A percentile compares a stretch with the other conserved stretches of the same genome.
phyloP scores from a whole-genome alignment of 768 basidiomycete genomes.

The Naganishia randhawae region DNA sequence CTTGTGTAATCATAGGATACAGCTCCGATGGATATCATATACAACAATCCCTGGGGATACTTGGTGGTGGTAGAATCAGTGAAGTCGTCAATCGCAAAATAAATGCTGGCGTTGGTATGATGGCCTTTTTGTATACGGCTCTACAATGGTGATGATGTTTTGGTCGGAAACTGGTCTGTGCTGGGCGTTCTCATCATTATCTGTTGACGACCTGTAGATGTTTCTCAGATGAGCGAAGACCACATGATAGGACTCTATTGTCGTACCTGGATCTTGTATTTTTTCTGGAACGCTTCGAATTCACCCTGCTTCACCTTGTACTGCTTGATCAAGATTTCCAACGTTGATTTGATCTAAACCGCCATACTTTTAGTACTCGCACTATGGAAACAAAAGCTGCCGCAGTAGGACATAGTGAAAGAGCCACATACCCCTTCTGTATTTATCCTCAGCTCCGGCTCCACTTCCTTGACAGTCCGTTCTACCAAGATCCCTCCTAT shows the following conservation, averaged over 20 bases:
- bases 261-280: constrained; percentile 58
- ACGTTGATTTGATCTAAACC: constrained; percentile 71
- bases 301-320: constrained; percentile 61
- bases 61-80: too few species aligned
- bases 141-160: too few species aligned
- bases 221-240: neutral
- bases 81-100: too few species aligned
- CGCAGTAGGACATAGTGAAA: neutral
- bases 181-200: neutral
- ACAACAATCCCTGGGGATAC: too few species aligned
- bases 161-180: too few species aligned
- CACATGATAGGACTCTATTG: too few species aligned
- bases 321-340: constrained; percentile 72
- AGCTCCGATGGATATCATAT: too few species aligned
- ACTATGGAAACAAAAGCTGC: too few species aligned
- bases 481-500: constrained; percentile 95
- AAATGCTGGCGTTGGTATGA: too few species aligned
- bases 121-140: too few species aligned
- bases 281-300: constrained; percentile 45
- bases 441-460: constrained; percentile 84
- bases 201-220: constrained; percentile 7
- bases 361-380: neutral
- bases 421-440: constrained; percentile 67
- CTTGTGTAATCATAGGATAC: too few species aligned
- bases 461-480: constrained; percentile 89